phyloP scores from a whole-genome alignment of 441 rosid species.

The Adansonia rubrostipa region DNA sequence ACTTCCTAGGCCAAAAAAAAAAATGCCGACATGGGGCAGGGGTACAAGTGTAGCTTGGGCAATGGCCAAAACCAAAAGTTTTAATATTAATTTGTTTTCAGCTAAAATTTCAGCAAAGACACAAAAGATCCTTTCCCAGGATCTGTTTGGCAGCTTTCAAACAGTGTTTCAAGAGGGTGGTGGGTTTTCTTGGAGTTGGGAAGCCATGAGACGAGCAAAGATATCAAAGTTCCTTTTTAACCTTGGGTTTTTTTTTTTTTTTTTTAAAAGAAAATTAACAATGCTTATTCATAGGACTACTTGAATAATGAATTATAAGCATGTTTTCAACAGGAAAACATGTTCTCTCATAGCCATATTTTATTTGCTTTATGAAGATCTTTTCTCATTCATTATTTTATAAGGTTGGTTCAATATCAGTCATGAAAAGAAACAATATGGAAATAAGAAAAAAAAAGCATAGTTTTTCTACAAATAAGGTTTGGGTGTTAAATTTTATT shows the following conservation, averaged over 20 bases:
- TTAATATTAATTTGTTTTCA: background rate
- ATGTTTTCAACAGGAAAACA: conserved; percentile 20
- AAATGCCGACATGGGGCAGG: conserved; percentile 28
- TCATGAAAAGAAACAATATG: background rate
- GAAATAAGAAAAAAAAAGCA: background rate
- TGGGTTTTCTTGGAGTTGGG: conserved; percentile 28
- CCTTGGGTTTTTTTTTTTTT: no score
- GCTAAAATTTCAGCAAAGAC: conserved; percentile 39
- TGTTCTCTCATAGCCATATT: conserved; percentile 7
- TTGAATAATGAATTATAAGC: background rate
- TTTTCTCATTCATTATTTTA: conserved; percentile 11
- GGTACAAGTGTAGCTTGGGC: conserved; percentile 13
- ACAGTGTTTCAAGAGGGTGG: conserved; percentile 24
- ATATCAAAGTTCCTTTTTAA: conserved; percentile 1
- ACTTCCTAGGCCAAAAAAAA: background rate
- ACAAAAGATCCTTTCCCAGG: conserved; percentile 29
- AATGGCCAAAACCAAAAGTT: conserved; percentile 13
- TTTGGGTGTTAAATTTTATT: no score
- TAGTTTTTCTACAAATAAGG: background rate
- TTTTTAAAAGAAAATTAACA: no score
- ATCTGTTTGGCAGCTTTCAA: conserved; percentile 35
- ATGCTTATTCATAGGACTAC: conserved; percentile 26
- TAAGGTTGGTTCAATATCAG: background rate
- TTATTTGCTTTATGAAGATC: background rate
- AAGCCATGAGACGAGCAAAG: conserved; percentile 30